phyloP scores from a whole-genome alignment of 805 yeast species.

The Vanderwaltozyma polyspora region DNA sequence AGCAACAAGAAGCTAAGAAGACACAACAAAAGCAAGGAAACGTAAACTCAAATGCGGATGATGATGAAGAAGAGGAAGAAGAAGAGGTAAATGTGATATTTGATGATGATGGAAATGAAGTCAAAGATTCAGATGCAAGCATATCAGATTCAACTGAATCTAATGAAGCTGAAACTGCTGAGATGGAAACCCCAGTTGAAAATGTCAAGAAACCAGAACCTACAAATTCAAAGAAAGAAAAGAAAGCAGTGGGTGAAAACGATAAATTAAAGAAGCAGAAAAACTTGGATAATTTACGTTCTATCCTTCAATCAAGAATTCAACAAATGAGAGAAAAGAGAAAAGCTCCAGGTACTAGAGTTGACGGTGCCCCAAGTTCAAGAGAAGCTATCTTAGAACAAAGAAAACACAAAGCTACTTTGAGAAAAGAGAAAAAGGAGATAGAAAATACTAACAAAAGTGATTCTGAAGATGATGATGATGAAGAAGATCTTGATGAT shows the following conservation, averaged over 20 bases:
- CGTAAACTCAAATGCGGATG: constrained; percentile 14
- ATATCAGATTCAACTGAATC: too few species aligned
- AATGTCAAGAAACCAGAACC: not conserved
- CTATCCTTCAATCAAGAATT: constrained; percentile 69
- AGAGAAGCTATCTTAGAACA: constrained; percentile 70
- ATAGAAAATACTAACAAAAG: constrained; percentile 26
- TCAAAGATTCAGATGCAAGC: too few species aligned
- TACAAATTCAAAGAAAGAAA: constrained; percentile 8
- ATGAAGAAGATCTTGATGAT: constrained; percentile 12
- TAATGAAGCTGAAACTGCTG: constrained; percentile 10
- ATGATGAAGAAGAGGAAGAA: constrained; percentile 16
- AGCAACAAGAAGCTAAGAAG: too few species aligned
- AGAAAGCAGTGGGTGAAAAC: constrained; percentile 11
- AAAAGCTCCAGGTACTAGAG: constrained; percentile 82
- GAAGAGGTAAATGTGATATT: constrained; percentile 37
- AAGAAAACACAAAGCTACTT: constrained; percentile 37
- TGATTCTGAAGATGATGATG: constrained; percentile 20
- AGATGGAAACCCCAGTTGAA: constrained; percentile 1
- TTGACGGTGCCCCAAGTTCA: constrained; percentile 71
- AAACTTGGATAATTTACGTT: constrained; percentile 55
- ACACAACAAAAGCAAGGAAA: too few species aligned
- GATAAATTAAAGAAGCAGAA: constrained; percentile 33
- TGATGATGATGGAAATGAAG: constrained; percentile 62
- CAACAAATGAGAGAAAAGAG: constrained; percentile 61
- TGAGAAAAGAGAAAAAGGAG: constrained; percentile 29